phyloP scores from a whole-genome alignment of 352 stramenopile species.

The Phytopythium aichiense region DNA sequence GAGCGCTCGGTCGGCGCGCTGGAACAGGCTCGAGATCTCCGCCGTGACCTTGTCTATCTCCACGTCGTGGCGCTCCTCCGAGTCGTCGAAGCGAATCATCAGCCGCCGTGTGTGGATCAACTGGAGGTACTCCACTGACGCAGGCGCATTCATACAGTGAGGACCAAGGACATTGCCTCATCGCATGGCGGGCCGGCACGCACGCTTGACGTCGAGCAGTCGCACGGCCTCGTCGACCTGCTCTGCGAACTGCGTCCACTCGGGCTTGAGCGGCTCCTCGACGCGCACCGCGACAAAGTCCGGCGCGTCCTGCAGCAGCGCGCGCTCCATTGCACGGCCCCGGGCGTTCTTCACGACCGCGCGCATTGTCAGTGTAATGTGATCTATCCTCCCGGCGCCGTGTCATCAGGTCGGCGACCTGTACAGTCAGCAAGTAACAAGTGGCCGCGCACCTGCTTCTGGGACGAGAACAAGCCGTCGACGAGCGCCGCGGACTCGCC shows the following conservation, averaged over 20 bases:
- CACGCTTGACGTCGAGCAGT: constrained; percentile 68
- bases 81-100: constrained; percentile 80
- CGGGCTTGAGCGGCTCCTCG: constrained; percentile 33
- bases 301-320: constrained; percentile 50
- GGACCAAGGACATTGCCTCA: not conserved
- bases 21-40: constrained; percentile 63
- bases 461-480: constrained; percentile 38
- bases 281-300: constrained; percentile 31
- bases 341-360: constrained; percentile 31
- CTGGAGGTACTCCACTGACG: constrained; percentile 77
- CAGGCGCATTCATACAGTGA: not conserved
- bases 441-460: constrained; percentile 27
- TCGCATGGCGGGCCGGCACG: constrained; percentile 5
- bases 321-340: constrained; percentile 52
- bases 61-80: constrained; percentile 57
- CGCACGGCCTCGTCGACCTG: constrained; percentile 63
- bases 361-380: not conserved
- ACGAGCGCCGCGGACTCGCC: constrained; percentile 32
- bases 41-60: constrained; percentile 68
- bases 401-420: too few species aligned
- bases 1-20: constrained; percentile 57
- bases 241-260: constrained; percentile 61
- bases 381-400: too few species aligned
- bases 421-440: too few species aligned
- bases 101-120: constrained; percentile 69